These are phyloP conservation scores for Boletellus dicymbophilus DNA, from an alignment of 1,284 basidiomycete species.

Conservation along the genomic window DNA sequence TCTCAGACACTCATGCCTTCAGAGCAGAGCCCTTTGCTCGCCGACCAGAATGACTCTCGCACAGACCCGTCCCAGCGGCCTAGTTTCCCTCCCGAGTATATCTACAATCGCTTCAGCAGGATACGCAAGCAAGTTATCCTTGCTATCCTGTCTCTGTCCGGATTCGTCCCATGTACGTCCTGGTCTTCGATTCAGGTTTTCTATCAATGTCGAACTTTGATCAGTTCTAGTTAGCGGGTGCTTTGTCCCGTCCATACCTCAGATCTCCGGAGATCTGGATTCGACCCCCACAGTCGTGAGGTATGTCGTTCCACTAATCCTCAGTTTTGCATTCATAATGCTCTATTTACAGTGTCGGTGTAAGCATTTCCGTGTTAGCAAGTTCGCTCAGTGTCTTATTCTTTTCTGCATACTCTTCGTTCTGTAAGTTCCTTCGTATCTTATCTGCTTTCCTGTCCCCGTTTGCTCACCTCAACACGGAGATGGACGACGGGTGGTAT, in stretches of 20 bases:
- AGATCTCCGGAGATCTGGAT: constrained; percentile 43
- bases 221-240: constrained; percentile 45
- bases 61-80: too few species aligned
- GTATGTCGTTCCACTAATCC: constrained; percentile 28
- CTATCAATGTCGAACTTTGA: background rate
- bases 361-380: constrained; percentile 30
- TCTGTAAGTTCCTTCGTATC: background rate
- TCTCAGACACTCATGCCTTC: too few species aligned
- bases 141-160: constrained; percentile 39
- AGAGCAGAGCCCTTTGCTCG: too few species aligned
- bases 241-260: constrained; percentile 50
- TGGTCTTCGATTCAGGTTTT: too few species aligned
- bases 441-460: background rate
- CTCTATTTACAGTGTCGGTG: constrained; percentile 19
- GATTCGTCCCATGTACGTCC: constrained; percentile 26
- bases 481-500: constrained; percentile 46
- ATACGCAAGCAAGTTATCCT: constrained; percentile 41
- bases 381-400: constrained; percentile 24
- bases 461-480: background rate
- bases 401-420: constrained; percentile 28
- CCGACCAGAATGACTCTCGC: too few species aligned
- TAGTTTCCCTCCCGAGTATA: too few species aligned
- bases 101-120: constrained; percentile 44
- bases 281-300: constrained; percentile 41
- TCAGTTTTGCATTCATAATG: background rate